Base-by-base conservation (phyloP, 2,329 filamentous ascomycete genomes). In the Colletotrichum phormii region DNA sequence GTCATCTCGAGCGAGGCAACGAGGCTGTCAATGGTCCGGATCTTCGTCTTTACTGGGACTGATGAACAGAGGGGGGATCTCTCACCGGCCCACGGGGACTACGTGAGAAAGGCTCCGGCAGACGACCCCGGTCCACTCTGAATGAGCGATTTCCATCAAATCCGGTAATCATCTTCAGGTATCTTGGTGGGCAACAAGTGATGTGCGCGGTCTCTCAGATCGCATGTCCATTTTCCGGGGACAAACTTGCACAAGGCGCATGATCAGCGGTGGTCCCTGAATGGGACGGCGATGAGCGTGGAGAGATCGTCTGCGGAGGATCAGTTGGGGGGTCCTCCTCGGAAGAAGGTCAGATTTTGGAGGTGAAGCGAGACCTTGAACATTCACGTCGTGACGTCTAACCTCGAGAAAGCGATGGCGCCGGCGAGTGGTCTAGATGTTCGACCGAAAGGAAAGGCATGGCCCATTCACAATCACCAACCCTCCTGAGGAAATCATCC, bases 251-350 rank as follows among this genome's bases (percentile, higher is more conserved):
- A 64, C 64, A 24, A 42, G 31, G 64, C 69, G 69, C 64, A 67
- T 71, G 69, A 68, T 68, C 69, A 62, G 64, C 69, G 64, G 42
- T 37, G 63, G 49, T 71, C 68, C 64, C 35, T 67, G 46, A 7
- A 67, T 46, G 46, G 57, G 46, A 46, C 26, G 22, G 15, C 15
- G 11, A 37, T 22, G 22, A 46, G 29, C 22, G 13, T 22, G 18
- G 18, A 49, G 42, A 37, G 63, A 53, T 67, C 11, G 35, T 61
- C 57, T 51, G 35, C 55, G 67, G 49, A 37, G 22, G 1, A 55
- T 49, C 46, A 18, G 29, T 35, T 42, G n/a, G 24, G 11, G 54
- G 7, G 42, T n/a, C 42, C 18, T n/a, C 18, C 18, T n/a, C 42
- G 15, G 42, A n/a, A n/a, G 8, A 49, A 46, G 51, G 33, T 42